Conservation (phyloP, 2,329 filamentous ascomycete species). For the Tolypocladium cylindrosporum region DNA sequence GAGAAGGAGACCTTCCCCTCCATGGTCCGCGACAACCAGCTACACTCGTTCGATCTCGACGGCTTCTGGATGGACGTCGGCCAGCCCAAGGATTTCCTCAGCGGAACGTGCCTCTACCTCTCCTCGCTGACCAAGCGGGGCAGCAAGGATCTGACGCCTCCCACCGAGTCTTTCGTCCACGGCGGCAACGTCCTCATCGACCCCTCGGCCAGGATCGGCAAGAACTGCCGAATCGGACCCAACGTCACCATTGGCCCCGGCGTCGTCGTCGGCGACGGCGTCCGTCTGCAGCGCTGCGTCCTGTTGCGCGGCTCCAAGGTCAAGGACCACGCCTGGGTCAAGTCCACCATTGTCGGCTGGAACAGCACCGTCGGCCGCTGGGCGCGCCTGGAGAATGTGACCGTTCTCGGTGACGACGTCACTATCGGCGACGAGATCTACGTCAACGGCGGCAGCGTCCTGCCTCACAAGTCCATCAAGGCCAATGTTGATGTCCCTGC, state of each 20-base stretch:
- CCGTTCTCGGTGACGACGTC: conserved; percentile 95
- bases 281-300: conserved; percentile 87
- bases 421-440: conserved; percentile 97
- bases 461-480: conserved; percentile 99
- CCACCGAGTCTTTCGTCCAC: conserved; percentile 70
- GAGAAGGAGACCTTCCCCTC: conserved; percentile 98
- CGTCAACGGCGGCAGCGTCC: conserved; percentile 89
- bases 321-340: conserved; percentile 98
- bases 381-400: conserved; percentile 95
- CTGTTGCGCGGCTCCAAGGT: conserved; percentile 83
- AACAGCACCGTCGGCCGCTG: conserved; percentile 93
- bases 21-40: conserved; percentile 77
- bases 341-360: conserved; percentile 97
- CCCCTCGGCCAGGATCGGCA: conserved; percentile 88
- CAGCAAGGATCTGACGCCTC: conserved; percentile 70
- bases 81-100: conserved; percentile 96
- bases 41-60: conserved; percentile 94
- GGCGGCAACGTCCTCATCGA: conserved; percentile 95
- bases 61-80: conserved; percentile 99
- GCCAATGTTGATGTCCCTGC: conserved; percentile 79
- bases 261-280: conserved; percentile 87
- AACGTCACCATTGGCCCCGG: conserved; percentile 94
- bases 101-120: conserved; percentile 91
- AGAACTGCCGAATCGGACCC: conserved; percentile 95
- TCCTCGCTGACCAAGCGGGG: conserved; percentile 84